Percentiles rank a stretch among this genome's conserved stretches.
These are phyloP conservation scores for Bruguiera hainesii DNA, from an alignment of 441 rosid genomes.

Conservation along the genomic window DNA sequence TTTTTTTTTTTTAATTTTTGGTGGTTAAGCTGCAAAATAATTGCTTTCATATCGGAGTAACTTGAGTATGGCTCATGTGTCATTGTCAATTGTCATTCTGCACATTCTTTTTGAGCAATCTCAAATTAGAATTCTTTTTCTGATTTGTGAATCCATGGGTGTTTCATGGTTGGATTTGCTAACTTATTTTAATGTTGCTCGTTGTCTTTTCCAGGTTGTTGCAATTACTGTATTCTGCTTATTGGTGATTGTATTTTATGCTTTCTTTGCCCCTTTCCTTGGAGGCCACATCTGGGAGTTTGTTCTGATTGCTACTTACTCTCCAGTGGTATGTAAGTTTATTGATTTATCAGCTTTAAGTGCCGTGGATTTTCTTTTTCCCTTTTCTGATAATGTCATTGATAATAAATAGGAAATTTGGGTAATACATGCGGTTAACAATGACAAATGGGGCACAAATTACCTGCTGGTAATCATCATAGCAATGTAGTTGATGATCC, in stretches of 20 bases:
- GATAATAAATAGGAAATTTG: not conserved
- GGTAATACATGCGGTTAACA: too few relatives aligned
- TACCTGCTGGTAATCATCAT: too few relatives aligned
- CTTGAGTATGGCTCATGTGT: not conserved
- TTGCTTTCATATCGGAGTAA: too few relatives aligned
- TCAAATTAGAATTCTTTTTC: not conserved
- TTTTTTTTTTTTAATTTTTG: too few relatives aligned
- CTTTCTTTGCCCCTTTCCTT: conserved; percentile 94
- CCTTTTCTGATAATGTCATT: not conserved
- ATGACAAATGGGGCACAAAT: too few relatives aligned
- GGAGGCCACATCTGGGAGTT: conserved; percentile 62
- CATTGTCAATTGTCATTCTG: not conserved
- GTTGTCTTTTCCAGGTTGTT: not conserved
- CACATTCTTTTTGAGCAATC: not conserved
- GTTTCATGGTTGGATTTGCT: not conserved
- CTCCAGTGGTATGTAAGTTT: conserved; percentile 56
- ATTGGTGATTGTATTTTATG: conserved; percentile 54
- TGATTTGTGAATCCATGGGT: not conserved
- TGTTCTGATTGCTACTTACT: conserved; percentile 69
- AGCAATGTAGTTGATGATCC: too few relatives aligned
- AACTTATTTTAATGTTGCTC: not conserved
- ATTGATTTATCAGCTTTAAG: not conserved
- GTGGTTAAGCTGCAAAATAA: too few relatives aligned
- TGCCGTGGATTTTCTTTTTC: too few relatives aligned
- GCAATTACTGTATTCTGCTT: not conserved